Percentiles rank a stretch among this genome's conserved stretches.
These are phyloP conservation scores for Globisporangium nagaii DNA, from an alignment of 352 stramenopile species.

Conservation along the genomic window DNA sequence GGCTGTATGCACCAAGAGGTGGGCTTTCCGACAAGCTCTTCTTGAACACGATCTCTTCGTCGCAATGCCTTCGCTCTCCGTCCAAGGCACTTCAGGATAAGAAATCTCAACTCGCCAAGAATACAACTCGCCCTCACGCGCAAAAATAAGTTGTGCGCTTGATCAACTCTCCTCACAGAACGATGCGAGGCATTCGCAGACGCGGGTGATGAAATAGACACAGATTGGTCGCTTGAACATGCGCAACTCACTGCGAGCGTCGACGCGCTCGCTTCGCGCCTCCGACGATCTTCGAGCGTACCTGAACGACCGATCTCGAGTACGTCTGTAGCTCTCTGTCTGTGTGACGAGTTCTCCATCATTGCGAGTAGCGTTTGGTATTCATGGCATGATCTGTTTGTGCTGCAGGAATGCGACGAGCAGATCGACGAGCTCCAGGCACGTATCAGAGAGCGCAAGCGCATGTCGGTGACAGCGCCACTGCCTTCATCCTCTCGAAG, in stretches of 20 bases:
- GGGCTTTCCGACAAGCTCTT: too few relatives aligned
- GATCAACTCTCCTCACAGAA: too few relatives aligned
- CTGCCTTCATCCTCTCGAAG: not conserved
- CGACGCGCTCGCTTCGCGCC: not conserved
- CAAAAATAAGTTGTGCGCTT: too few relatives aligned
- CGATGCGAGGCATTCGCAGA: not conserved
- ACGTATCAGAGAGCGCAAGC: not conserved
- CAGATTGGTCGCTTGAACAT: too few relatives aligned
- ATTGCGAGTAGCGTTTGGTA: not conserved
- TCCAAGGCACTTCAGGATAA: too few relatives aligned
- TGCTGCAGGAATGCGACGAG: conserved; percentile 1
- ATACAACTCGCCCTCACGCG: too few relatives aligned
- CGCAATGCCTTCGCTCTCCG: too few relatives aligned
- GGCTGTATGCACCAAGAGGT: too few relatives aligned
- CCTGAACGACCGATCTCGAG: not conserved
- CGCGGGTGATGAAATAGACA: too few relatives aligned
- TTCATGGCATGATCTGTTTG: not conserved
- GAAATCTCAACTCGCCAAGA: too few relatives aligned
- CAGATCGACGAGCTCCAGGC: conserved; percentile 1
- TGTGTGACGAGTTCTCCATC: too few relatives aligned
- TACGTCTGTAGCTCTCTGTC: not conserved
- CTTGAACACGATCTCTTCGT: too few relatives aligned
- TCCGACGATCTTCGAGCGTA: not conserved
- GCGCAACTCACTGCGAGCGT: not conserved
- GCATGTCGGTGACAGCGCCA: not conserved